phyloP scores from a whole-genome alignment of 1,139 yeast species.

The Suhomyces panamericanus region DNA sequence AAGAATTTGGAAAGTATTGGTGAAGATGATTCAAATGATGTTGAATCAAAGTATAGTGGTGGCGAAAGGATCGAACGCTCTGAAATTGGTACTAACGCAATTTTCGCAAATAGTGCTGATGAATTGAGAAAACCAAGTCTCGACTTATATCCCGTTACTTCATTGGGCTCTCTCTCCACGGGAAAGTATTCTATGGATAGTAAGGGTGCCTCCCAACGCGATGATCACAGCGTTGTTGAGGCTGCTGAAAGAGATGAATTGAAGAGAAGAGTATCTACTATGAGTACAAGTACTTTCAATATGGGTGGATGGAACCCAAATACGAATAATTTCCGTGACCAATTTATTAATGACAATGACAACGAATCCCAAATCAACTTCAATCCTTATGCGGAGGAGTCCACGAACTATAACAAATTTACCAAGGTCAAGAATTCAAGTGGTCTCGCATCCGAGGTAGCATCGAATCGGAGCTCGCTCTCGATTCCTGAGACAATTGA shows the following conservation, averaged over 20 bases:
- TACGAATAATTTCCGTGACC: constrained; percentile 50
- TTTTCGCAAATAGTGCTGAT: constrained; percentile 22
- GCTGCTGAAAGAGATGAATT: constrained; percentile 7
- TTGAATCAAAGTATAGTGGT: background rate
- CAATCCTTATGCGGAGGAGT: constrained; percentile 27
- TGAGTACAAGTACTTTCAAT: constrained; percentile 42
- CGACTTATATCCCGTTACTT: constrained; percentile 29
- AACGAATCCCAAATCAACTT: constrained; percentile 41
- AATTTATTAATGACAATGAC: constrained; percentile 50
- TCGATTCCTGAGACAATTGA: constrained; percentile 49
- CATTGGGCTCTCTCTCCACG: constrained; percentile 43
- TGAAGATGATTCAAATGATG: constrained; percentile 5
- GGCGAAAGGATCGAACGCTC: background rate
- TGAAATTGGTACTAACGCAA: constrained; percentile 19
- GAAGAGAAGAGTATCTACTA: constrained; percentile 36
- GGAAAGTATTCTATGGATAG: constrained; percentile 35
- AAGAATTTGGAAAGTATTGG: constrained; percentile 10
- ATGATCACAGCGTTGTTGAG: constrained; percentile 13
- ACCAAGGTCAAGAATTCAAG: constrained; percentile 33
- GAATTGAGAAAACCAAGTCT: constrained; percentile 13
- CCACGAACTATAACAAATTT: constrained; percentile 33
- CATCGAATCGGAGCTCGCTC: constrained; percentile 29
- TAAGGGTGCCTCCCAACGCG: constrained; percentile 11
- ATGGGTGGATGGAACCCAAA: constrained; percentile 58
- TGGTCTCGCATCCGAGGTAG: constrained; percentile 22